Percentiles rank a stretch among this genome's conserved stretches.
Evolutionary conservation across 495 filamentous ascomycete species (phyloP).

Genomic region (Podospora pseudoanserina): DNA sequence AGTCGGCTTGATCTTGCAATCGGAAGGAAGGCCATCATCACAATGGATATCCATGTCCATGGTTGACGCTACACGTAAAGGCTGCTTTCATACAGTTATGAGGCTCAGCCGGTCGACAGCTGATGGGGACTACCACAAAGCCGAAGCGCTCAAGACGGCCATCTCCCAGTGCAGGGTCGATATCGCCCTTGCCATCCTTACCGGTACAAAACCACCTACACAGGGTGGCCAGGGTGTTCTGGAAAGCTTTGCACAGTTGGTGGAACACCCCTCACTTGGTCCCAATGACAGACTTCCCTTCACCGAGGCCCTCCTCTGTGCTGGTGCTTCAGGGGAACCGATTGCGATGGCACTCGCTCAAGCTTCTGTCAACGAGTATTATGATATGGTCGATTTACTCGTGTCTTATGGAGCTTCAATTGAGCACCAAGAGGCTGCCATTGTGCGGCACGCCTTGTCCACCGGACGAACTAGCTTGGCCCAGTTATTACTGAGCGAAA

Average conservation of each 20-base stretch:
- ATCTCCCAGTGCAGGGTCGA: constrained; percentile 40
- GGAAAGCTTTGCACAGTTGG: constrained; percentile 39
- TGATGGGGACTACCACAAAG: constrained; percentile 42
- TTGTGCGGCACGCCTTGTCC: constrained; percentile 36
- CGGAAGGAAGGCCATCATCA: constrained; percentile 36
- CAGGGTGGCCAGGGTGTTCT: constrained; percentile 35
- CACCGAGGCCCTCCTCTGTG: constrained; percentile 45
- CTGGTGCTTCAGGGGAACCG: constrained; percentile 41
- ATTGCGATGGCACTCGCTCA: constrained; percentile 38
- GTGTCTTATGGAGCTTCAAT: constrained; percentile 44
- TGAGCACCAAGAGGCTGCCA: constrained; percentile 41
- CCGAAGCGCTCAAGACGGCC: constrained; percentile 43
- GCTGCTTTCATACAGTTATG: constrained; percentile 42
- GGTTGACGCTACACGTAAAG: constrained; percentile 43
- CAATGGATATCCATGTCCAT: constrained; percentile 39
- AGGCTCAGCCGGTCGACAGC: constrained; percentile 43
- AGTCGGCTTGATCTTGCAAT: constrained; percentile 43
- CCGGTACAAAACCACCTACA: constrained; percentile 38
- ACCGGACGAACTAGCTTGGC: constrained; percentile 38
- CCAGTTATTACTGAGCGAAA: constrained; percentile 37
- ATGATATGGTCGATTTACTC: constrained; percentile 46
- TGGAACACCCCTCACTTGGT: constrained; percentile 37
- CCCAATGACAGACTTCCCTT: constrained; percentile 43
- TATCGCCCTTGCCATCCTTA: constrained; percentile 44
- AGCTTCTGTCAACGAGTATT: constrained; percentile 37